Conservation (phyloP, 306 rosid genomes). For the Lablab purpureus region DNA sequence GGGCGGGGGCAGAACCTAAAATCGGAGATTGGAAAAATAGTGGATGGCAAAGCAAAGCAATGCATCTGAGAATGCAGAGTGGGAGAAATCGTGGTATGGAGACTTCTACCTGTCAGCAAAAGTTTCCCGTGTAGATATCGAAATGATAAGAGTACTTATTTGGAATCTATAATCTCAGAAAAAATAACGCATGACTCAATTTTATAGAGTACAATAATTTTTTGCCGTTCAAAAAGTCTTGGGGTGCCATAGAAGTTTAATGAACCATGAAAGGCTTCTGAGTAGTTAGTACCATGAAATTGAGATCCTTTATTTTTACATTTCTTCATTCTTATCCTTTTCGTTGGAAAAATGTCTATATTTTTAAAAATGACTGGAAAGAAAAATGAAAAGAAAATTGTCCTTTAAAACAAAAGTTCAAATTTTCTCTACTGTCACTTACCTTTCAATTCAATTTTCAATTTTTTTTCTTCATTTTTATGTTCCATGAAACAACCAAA, state of each 20-base stretch:
- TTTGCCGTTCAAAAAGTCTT: neutral
- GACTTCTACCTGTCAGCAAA: too few relatives aligned
- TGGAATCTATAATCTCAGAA: neutral
- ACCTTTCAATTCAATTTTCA: too few relatives aligned
- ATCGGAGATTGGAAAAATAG: neutral
- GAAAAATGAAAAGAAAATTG: too few relatives aligned
- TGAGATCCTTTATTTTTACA: neutral
- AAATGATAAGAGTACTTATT: neutral
- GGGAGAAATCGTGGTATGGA: too few relatives aligned
- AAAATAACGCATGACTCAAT: too few relatives aligned
- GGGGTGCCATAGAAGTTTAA: neutral
- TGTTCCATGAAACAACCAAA: neutral
- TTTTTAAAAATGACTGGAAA: too few relatives aligned
- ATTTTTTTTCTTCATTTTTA: too few relatives aligned
- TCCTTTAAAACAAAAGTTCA: too few relatives aligned
- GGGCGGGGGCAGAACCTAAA: neutral
- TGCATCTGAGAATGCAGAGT: neutral
- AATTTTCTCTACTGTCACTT: too few relatives aligned
- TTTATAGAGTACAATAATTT: neutral
- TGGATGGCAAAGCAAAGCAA: neutral
- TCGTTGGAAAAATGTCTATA: neutral
- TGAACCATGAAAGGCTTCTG: neutral
- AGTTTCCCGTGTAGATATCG: too few relatives aligned
- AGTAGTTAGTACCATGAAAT: neutral
- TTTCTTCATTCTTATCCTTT: neutral